Base-by-base conservation (phyloP, 1,139 yeast genomes). In the Arxiozyma bovina region DNA sequence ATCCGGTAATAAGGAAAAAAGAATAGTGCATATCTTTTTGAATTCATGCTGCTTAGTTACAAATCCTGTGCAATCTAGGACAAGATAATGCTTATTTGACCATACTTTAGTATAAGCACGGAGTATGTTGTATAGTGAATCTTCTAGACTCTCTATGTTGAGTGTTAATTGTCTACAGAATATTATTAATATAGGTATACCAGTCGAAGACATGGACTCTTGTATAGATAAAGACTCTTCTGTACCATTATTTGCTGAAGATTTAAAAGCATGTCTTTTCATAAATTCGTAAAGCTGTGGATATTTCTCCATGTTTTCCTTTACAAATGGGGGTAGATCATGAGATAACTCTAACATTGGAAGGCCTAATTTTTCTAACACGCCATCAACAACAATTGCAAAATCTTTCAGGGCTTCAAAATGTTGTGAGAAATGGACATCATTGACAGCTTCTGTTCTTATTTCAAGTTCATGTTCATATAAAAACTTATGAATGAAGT, bases 91-190 rank as follows among this genome's bases (percentile, higher is more conserved):
- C 56, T 80, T 81, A 51, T 80, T 78, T 22, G 82, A 82, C 95
- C 95, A 87, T 51, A 87, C 77, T 63, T 83, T 87, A 54, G 85
- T 77, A 18, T 85, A 79, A 11, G 81, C 77, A 62, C 86, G 93
- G 58, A 87, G 77, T 23, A 83, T 65, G 60, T 83, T 77, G 68
- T 79, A 88, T n/a, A 82, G 73, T 45, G 85, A 70, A n/a, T 79
- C 71, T 50, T 85, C 85, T 1, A 79, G 70, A 55, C 84, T 87
- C 48, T 74, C 63, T 15, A 74, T 72, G 21, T 9, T 30, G n/a
- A 18, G 21, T 4, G 12, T 42, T 20, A 45, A 12, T 65, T 25
- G 78, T 70, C 49, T 73, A 64, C 48, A 70, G 41, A 82, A 79
- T 18, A 86, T 65, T 1, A 84, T 80, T 27, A 87, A 71, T 25